These are phyloP conservation scores for Calophaca sinica DNA, from an alignment of 306 rosid genomes.

Conservation along the genomic window DNA sequence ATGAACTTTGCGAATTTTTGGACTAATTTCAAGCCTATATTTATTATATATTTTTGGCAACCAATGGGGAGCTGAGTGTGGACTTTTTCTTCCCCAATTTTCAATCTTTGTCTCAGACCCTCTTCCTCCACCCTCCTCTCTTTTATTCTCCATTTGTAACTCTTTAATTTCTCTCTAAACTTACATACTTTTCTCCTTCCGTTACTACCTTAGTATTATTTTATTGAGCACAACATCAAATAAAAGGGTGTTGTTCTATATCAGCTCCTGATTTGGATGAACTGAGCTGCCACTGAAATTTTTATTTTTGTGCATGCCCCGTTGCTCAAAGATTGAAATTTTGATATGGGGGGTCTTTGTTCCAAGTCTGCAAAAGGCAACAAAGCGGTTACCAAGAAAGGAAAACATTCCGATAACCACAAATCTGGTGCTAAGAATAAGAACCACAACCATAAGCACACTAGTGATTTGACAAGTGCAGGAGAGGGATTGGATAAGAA, in stretches of 20 bases:
- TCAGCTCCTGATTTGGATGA: conserved; percentile 41
- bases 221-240: not conserved
- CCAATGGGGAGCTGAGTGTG: conserved; percentile 41
- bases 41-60: conserved; percentile 26
- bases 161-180: not conserved
- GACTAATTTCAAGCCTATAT: too few relatives aligned
- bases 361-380: conserved; percentile 58
- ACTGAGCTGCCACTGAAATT: conserved; percentile 30
- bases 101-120: conserved; percentile 47
- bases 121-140: not conserved
- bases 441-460: conserved; percentile 35
- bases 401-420: conserved; percentile 21
- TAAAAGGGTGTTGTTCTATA: conserved; percentile 11
- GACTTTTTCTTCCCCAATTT: conserved; percentile 52
- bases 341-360: conserved; percentile 78
- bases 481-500: conserved; percentile 44
- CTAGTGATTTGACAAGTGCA: conserved; percentile 42
- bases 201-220: not conserved
- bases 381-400: conserved; percentile 51
- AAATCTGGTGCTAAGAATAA: conserved; percentile 48
- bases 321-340: conserved; percentile 30
- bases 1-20: too few relatives aligned
- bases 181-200: conserved; percentile 16
- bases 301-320: conserved; percentile 25
- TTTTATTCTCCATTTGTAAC: conserved; percentile 18